Evolutionary conservation across 805 yeast genomes (phyloP).

Genomic region (Metschnikowia aberdeeniae): DNA sequence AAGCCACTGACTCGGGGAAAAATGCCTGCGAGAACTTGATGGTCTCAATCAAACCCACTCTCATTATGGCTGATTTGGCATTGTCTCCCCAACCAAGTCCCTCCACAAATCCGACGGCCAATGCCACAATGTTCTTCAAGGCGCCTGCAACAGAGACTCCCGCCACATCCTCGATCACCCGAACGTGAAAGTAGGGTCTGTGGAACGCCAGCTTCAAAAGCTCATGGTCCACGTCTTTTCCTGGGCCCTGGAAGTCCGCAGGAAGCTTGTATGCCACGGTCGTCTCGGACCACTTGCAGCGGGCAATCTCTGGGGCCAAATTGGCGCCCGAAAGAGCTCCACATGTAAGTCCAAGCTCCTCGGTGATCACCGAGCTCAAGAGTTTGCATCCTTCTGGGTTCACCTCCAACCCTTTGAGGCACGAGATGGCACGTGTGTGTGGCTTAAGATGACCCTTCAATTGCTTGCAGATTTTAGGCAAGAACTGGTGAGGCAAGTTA

Average conservation of each 20-base stretch:
- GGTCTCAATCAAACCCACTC: constrained; percentile 90
- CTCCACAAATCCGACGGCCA: constrained; percentile 95
- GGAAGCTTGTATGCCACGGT: constrained; percentile 89
- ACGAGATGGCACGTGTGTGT: constrained; percentile 81
- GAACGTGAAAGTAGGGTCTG: constrained; percentile 96
- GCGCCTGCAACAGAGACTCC: constrained; percentile 98
- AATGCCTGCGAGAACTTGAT: constrained; percentile 67
- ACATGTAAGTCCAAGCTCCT: constrained; percentile 80
- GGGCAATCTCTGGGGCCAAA: constrained; percentile 95
- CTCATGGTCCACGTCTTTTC: constrained; percentile 66
- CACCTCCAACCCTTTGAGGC: constrained; percentile 93
- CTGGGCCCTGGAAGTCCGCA: constrained; percentile 59
- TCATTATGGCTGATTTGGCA: constrained; percentile 96
- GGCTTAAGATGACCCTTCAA: constrained; percentile 72
- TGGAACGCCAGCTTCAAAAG: constrained; percentile 84
- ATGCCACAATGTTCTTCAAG: constrained; percentile 90
- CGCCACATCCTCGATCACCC: constrained; percentile 87
- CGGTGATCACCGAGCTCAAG: constrained; percentile 73
- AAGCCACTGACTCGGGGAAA: constrained; percentile 55
- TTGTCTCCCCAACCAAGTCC: constrained; percentile 99
- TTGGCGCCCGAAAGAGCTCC: constrained; percentile 98
- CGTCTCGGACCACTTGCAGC: constrained; percentile 94
- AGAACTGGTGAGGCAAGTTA: constrained; percentile 96
- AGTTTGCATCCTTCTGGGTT: constrained; percentile 79
- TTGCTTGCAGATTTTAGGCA: constrained; percentile 70